A percentile compares a stretch with the other conserved stretches of the same genome.
These are phyloP conservation scores for Iberis pinnata DNA, from an alignment of 345 rosid species.

Conservation along the genomic window DNA sequence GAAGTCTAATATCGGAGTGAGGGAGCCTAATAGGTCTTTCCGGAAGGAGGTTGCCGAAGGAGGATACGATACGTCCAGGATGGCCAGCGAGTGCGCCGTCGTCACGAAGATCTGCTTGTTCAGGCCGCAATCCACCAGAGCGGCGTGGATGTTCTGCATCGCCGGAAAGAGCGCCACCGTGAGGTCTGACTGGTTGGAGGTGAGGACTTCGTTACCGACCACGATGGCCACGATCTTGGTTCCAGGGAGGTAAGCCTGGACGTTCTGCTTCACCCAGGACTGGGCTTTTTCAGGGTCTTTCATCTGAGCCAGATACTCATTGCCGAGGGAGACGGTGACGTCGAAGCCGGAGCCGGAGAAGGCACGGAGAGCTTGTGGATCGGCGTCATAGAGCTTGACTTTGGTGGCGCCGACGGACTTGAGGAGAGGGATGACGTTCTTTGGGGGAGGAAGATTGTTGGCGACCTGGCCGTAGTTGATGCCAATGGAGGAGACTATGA, in stretches of 20 bases:
- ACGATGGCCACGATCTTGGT: slow-evolving; percentile 57
- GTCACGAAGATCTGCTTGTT: slow-evolving; percentile 62
- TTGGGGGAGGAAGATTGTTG: slow-evolving; percentile 73
- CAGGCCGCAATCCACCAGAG: slow-evolving; percentile 52
- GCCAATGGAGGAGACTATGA: slow-evolving; percentile 50
- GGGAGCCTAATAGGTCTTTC: slow-evolving; percentile 56
- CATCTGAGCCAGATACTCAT: slow-evolving; percentile 41
- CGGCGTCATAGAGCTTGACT: slow-evolving; percentile 76
- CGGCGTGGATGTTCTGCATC: slow-evolving; percentile 48
- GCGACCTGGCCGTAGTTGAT: slow-evolving; percentile 94
- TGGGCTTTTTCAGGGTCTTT: slow-evolving; percentile 53
- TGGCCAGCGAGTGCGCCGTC: slow-evolving; percentile 56
- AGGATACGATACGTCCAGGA: slow-evolving; percentile 55
- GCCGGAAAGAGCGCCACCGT: slow-evolving; percentile 62
- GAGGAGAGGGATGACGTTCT: slow-evolving; percentile 52
- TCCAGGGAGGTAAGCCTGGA: slow-evolving; percentile 50
- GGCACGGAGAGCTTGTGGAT: slow-evolving; percentile 68
- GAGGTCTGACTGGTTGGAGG: slow-evolving; percentile 31
- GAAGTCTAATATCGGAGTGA: slow-evolving; percentile 54
- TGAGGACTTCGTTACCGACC: slow-evolving; percentile 80
- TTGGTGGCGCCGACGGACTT: slow-evolving; percentile 57
- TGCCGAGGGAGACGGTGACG: slow-evolving; percentile 69
- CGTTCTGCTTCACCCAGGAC: slow-evolving; percentile 53
- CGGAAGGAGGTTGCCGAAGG: slow-evolving; percentile 68
- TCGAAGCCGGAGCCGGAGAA: slow-evolving; percentile 64